Evolutionary conservation across 257 asterid genomes (phyloP), one percentile per base, ranked within the genome.

Genomic region (Sherardia arvensis): DNA sequence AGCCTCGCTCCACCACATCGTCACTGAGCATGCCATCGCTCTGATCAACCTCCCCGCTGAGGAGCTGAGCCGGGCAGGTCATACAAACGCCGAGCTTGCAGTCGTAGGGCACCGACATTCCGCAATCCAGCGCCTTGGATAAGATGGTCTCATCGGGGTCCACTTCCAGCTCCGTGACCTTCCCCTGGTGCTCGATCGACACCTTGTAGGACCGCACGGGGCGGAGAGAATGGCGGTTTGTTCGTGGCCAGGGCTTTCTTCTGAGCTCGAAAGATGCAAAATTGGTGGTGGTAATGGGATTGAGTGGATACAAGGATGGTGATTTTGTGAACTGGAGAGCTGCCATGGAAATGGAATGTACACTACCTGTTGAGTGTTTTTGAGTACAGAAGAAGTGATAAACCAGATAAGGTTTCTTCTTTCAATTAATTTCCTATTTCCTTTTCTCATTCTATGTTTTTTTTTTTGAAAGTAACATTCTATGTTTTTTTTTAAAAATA

Each of bases 41-140:
- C 80, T 91, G 98, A 70, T 88, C 98, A 10, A 91, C 98, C 21
- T 64, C 49, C 7, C 98, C 97, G 71, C 85, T 75, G 33, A 91
- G 70, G 15, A 92, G 89, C 71, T 57, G 56, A 12, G 98, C 97
- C 17, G 98, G 97, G 30, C 97, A 92, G 45, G 98, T 91, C 98
- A 91, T 88, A 77, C 98, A 92, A 14, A 92, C 98, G 32, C 98
- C 97, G n/a, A 91, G 88, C 66, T 86, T 91, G 86, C 98, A 91
- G 75, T 88, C 98, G 65, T 91, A 72, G 0, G 98, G 98, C 60
- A 86, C 89, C 0, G 69, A 59, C 79, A 91, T 49, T 54, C 84
- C 98, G 70, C 62, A 69, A 21, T 84, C 87, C 55, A 84, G 30
- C 21, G 98, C 98, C 69, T 75, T 81, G 1, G 95, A 85, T 8